Base-by-base conservation (phyloP, 2,329 filamentous ascomycete species). In the Phaeophleospora eucalypticola region DNA sequence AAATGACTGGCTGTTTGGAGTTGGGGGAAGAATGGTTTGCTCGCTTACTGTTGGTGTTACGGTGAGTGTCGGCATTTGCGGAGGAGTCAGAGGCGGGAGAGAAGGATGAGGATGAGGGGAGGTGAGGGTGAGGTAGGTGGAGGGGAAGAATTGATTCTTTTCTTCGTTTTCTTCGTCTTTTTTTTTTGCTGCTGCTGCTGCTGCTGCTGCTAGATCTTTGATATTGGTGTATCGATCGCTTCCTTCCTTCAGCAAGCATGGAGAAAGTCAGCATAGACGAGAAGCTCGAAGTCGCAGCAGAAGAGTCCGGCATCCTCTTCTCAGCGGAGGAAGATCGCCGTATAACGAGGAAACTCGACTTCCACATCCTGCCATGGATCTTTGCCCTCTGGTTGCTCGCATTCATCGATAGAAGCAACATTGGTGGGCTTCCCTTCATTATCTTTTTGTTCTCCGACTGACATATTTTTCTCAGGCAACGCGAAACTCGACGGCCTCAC, bases 331-430 rank as follows among this genome's bases (percentile, higher is more conserved):
- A 33, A 16, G 49, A 54, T 21, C 37, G 35, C n/a, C 15, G 62
- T 24, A 61, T 74, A 27, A 73, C 66, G 10, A 58, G 66, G 17
- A 71, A 70, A 39, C 66, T 74, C 41, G 71, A 74, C 54, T 45
- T 56, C 1, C 70, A 69, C 38, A 65, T 74, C 21, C 55, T 75
- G 9, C 71, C 71, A 3, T 73, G 69, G 70, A 62, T 74, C 4
- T 74, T 74, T 38, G 60, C 63, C 8, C 62, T 75, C 12, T 74
- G 70, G 68, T 65, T 74, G 3, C 62, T 74, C n/a, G 69, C 71
- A 6, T 74, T 74, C 61, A 73, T 75, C 46, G 72, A 74, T 53
- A 60, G 71, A 18, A 60, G 57, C 32, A 63, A 63, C 27, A 61
- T 60, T 34, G 58, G 59, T 57, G 36, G 36, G 54, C 45, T 24